Percentiles rank a stretch among this genome's conserved stretches.
Conservation (phyloP, 1,139 yeast genomes). For the Pichia sp. region DNA sequence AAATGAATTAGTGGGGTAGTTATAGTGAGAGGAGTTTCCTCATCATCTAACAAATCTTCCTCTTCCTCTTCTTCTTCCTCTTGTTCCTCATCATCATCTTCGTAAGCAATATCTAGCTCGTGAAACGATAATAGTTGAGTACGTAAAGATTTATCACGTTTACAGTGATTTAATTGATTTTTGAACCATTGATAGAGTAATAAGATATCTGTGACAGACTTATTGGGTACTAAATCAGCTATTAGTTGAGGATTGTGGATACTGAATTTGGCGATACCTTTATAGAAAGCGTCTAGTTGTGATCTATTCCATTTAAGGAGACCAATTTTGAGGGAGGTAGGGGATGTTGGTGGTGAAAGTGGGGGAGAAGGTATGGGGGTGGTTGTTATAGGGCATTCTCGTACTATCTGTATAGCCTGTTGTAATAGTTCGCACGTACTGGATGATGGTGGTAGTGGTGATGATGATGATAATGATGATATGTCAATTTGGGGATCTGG, state of each 20-base stretch:
- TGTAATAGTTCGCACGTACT: no score
- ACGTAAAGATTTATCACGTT: constrained; percentile 18
- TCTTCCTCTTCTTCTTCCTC: constrained; percentile 34
- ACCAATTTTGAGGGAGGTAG: no score
- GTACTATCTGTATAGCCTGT: no score
- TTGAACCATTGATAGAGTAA: constrained; percentile 39
- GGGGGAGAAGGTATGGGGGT: no score
- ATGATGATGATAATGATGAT: no score
- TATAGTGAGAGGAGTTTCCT: no score
- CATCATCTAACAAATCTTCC: no score
- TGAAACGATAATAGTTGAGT: constrained; percentile 29
- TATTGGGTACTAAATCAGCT: constrained; percentile 31
- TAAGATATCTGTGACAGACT: constrained; percentile 40
- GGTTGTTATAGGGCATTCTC: no score
- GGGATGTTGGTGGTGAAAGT: no score
- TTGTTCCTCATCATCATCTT: constrained; percentile 40
- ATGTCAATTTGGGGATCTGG: no score
- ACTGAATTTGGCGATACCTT: constrained; percentile 38
- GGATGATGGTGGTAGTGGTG: no score
- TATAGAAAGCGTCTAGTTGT: constrained; percentile 39
- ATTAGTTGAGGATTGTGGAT: constrained; percentile 42
- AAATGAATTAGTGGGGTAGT: no score
- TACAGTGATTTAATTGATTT: constrained; percentile 25
- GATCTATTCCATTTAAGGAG: constrained; percentile 34
- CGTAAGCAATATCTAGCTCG: constrained; percentile 48